phyloP scores from a whole-genome alignment of 1,284 basidiomycete genomes.

The Apiotrichum gamsii region DNA sequence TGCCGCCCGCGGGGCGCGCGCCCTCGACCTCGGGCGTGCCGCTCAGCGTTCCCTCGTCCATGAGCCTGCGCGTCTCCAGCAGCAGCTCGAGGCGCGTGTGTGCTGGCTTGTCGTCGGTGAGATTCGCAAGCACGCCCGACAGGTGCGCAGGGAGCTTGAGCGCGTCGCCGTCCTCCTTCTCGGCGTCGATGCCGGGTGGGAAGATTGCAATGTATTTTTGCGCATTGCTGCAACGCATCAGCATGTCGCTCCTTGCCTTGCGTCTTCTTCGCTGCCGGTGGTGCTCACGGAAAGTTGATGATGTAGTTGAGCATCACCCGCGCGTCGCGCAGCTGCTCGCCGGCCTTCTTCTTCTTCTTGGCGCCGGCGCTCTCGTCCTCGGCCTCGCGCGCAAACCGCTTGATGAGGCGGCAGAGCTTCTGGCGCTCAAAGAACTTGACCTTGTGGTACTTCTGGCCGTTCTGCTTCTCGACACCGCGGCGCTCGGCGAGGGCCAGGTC shows the following conservation, averaged over 20 bases:
- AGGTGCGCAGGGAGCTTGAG: conserved; percentile 49
- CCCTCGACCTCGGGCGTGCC: conserved; percentile 56
- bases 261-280: not conserved
- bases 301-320: conserved; percentile 77
- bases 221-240: conserved; percentile 61
- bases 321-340: conserved; percentile 55
- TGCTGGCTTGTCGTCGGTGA: conserved; percentile 46
- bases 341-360: conserved; percentile 43
- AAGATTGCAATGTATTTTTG: conserved; percentile 81
- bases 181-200: conserved; percentile 51
- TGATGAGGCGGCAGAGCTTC: conserved; percentile 68
- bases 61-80: conserved; percentile 56
- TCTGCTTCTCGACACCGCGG: conserved; percentile 58
- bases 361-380: conserved; percentile 43
- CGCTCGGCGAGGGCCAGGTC: conserved; percentile 62
- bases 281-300: conserved; percentile 54
- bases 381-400: conserved; percentile 55
- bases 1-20: conserved; percentile 4
- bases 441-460: conserved; percentile 72
- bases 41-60: conserved; percentile 59
- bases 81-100: conserved; percentile 59
- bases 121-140: conserved; percentile 38
- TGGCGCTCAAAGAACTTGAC: conserved; percentile 84
- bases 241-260: not conserved
- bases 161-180: conserved; percentile 8